A percentile compares a stretch with the other conserved stretches of the same genome.
phyloP scores from a whole-genome alignment of 1,139 yeast genomes.

The Nakaseomyces delphensis region DNA sequence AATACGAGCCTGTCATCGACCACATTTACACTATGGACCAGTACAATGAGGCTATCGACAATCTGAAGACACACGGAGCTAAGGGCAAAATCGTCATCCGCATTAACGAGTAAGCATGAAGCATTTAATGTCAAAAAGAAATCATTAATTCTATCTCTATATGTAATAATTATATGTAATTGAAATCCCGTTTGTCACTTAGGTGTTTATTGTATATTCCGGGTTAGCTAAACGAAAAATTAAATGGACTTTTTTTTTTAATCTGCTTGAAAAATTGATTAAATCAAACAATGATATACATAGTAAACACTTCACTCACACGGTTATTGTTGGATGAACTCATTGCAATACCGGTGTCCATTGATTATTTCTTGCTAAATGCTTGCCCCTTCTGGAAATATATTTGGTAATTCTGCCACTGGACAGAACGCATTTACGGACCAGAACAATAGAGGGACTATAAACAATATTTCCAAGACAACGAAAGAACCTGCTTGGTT shows the following conservation, averaged over 20 bases:
- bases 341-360: too few species aligned
- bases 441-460: conserved; percentile 10
- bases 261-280: too few species aligned
- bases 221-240: too few species aligned
- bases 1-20: conserved; percentile 44
- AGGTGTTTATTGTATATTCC: too few species aligned
- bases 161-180: background rate
- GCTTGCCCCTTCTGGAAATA: background rate
- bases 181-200: background rate
- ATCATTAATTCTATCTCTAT: too few species aligned
- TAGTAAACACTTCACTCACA: too few species aligned
- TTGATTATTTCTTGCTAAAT: background rate
- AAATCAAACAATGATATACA: too few species aligned
- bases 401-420: background rate
- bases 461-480: conserved; percentile 11
- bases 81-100: conserved; percentile 53
- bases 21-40: conserved; percentile 43
- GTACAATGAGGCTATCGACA: conserved; percentile 42
- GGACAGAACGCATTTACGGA: conserved; percentile 7
- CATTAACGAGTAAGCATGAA: background rate
- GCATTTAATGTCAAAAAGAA: background rate
- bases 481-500: conserved; percentile 6
- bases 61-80: conserved; percentile 40
- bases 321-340: too few species aligned
- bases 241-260: too few species aligned